Base-by-base conservation (phyloP, 192 early-diverging fungal species). In the Phlyctochytrium bullatum region DNA sequence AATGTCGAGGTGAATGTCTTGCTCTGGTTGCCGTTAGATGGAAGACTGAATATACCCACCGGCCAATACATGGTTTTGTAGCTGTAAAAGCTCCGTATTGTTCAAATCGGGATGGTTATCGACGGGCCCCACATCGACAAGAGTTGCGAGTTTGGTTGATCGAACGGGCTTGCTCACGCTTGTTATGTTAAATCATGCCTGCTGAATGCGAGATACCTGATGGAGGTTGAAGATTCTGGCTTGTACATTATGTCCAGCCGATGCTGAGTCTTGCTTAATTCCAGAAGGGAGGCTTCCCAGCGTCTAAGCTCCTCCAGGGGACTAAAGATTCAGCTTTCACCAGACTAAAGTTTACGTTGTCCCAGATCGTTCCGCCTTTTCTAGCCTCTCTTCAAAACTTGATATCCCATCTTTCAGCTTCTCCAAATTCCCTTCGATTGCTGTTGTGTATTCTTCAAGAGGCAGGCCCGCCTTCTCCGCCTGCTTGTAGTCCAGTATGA, bases 1-100 rank as follows among this genome's bases (percentile, higher is more conserved):
- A 52, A 76, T 76, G 74, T 92, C 91, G 40, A 92, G 65, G 60
- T 88, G 86, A n/a, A 79, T 65, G 75, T 92, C 91, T 74, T 92
- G 91, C 62, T 90, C 89, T 90, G 24, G 34, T 54, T 36, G 51
- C 24, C 2, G 17, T 62, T 20, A 30, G 35, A 64, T 3, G 67
- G 36, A 63, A 75, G 16, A 3, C 62, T 16, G 36, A 52, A 61
- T 31, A 17, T 34, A 64, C 66, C 24, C 67, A 90, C 88, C 85
- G 30, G 84, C 78, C 64, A 90, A 83, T 24, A 88, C 83, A 36
- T 84, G 77, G 66, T 85, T 79, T 40, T 90, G 89, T 1, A 88
- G 67, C 33, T 85, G 85, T 2, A 90, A 51, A 57, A 84, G 73
- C 62, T 86, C 82, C n/a, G 68, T 66, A 36, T 58, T 34, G 10